phyloP scores from a whole-genome alignment of 768 basidiomycete species.

The Pisolithus tinctorius region DNA sequence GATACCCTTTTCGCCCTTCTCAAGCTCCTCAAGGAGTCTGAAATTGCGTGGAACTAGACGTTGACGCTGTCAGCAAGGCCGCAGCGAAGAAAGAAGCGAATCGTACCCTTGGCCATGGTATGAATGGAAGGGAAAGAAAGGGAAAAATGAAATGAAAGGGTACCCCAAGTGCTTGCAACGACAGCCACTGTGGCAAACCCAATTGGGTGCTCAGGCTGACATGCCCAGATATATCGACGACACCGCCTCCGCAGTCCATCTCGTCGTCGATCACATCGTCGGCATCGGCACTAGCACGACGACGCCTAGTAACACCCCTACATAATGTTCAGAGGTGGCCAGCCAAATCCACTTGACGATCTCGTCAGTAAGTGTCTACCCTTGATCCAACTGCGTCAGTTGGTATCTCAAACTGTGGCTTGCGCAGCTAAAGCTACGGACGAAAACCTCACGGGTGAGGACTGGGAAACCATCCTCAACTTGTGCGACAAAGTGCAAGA shows the following conservation, averaged over 20 bases:
- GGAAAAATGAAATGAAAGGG: not conserved
- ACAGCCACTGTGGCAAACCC: no score
- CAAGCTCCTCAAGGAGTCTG: slow-evolving; percentile 93
- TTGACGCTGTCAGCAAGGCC: not conserved
- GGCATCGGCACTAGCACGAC: slow-evolving; percentile 6
- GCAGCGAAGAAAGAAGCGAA: slow-evolving; percentile 3
- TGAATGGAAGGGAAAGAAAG: slow-evolving; percentile 5
- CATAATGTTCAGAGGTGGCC: slow-evolving; percentile 64
- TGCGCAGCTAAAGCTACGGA: slow-evolving; percentile 90
- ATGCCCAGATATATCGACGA: not conserved
- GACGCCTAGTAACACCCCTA: slow-evolving; percentile 12
- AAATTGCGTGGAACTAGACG: slow-evolving; percentile 89
- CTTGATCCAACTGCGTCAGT: no score
- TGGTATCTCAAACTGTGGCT: not conserved
- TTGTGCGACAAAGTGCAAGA: slow-evolving; percentile 95
- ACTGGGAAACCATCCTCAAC: slow-evolving; percentile 92
- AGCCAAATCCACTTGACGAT: slow-evolving; percentile 81
- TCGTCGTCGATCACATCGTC: not conserved
- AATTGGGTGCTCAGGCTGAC: not conserved
- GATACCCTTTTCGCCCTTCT: slow-evolving; percentile 99
- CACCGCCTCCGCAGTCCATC: slow-evolving; percentile 27
- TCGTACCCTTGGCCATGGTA: slow-evolving; percentile 49
- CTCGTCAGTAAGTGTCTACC: slow-evolving; percentile 65
- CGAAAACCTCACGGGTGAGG: slow-evolving; percentile 90
- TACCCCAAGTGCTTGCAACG: no score